phyloP scores from a whole-genome alignment of 768 basidiomycete species.

The Pulveroboletus ravenelii region DNA sequence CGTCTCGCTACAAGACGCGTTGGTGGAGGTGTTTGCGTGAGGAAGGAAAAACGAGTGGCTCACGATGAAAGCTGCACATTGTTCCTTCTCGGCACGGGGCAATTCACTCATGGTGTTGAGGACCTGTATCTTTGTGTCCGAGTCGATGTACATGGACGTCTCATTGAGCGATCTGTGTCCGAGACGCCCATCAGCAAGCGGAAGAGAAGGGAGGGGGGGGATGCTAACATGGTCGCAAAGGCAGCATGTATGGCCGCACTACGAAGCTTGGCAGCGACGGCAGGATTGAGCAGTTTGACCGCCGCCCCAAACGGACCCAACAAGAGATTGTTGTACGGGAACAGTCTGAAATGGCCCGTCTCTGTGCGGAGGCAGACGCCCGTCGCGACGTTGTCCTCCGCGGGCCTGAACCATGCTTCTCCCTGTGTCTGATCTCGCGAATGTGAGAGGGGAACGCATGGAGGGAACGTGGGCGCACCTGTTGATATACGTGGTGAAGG shows the following conservation, averaged over 20 bases:
- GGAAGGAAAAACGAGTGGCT: constrained; percentile 19
- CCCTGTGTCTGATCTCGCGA: constrained; percentile 58
- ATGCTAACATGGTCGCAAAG: constrained; percentile 65
- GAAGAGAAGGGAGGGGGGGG: no score
- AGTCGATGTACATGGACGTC: constrained; percentile 61
- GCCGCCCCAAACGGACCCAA: constrained; percentile 78
- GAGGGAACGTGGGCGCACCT: constrained; percentile 47
- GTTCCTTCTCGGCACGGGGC: constrained; percentile 81
- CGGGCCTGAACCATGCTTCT: constrained; percentile 81
- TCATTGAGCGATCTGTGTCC: constrained; percentile 46
- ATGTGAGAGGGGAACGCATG: not conserved
- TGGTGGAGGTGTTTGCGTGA: no score
- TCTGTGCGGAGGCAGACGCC: constrained; percentile 74
- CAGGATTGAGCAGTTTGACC: constrained; percentile 68
- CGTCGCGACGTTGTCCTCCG: constrained; percentile 69
- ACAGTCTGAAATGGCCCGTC: constrained; percentile 66
- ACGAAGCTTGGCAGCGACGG: constrained; percentile 76
- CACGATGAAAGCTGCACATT: constrained; percentile 85
- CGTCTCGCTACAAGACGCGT: constrained; percentile 54
- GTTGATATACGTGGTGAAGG: constrained; percentile 73
- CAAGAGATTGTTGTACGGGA: constrained; percentile 75
- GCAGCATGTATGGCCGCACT: constrained; percentile 81
- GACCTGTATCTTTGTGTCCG: constrained; percentile 82
- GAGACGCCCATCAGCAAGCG: not conserved
- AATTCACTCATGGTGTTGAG: constrained; percentile 65